These are phyloP conservation scores for Talaromyces nanjingensis DNA, from an alignment of 495 filamentous ascomycete species.

Conservation along the genomic window DNA sequence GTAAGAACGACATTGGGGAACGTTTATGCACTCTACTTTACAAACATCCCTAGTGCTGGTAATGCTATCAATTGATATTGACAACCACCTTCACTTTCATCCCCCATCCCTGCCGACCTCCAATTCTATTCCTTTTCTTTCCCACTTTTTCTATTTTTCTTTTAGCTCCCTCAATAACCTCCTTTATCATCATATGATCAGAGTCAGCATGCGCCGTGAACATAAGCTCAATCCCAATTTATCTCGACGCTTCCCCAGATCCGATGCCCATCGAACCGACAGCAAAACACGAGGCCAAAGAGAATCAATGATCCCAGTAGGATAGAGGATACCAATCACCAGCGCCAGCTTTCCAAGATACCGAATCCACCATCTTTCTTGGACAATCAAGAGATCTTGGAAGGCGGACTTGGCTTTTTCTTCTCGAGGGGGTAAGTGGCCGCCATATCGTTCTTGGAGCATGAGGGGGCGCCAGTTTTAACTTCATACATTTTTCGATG, in stretches of 20 bases:
- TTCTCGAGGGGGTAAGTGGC: background rate
- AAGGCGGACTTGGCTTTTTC: background rate
- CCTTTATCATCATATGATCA: background rate
- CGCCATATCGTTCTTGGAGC: background rate
- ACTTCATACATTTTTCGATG: too few species aligned
- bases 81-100: background rate
- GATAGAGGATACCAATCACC: background rate
- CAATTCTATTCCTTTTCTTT: background rate
- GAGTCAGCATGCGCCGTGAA: background rate
- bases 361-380: background rate
- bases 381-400: background rate
- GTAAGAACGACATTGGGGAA: background rate
- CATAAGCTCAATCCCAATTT: background rate
- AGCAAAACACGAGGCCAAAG: background rate
- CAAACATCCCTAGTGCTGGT: background rate
- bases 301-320: background rate
- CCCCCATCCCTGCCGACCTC: background rate
- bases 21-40: background rate
- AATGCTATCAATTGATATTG: background rate
- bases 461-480: background rate
- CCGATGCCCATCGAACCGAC: background rate
- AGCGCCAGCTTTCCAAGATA: background rate
- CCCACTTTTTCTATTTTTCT: background rate
- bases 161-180: background rate
- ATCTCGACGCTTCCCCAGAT: background rate